A percentile compares a stretch with the other conserved stretches of the same genome.
These are phyloP conservation scores for Komagataella mondaviorum DNA, from an alignment of 805 yeast genomes.

Conservation along the genomic window DNA sequence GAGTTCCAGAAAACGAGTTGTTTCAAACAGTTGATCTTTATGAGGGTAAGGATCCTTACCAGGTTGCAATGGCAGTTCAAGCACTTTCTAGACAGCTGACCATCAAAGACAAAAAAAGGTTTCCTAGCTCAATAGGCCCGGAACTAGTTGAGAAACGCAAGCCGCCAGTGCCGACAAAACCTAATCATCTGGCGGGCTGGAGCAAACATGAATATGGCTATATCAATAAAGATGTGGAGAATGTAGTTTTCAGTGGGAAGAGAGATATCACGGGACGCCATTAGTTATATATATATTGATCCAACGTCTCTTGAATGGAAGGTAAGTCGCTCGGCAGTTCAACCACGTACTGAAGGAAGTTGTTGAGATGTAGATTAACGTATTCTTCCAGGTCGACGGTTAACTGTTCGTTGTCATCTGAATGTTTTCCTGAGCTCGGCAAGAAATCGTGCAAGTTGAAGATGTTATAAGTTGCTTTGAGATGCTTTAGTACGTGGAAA, in stretches of 20 bases:
- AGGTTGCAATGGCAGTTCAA: conserved; percentile 60
- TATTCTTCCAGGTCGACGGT: conserved; percentile 3
- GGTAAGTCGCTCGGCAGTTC: conserved; percentile 4
- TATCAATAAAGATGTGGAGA: conserved; percentile 39
- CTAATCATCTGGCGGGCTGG: conserved; percentile 34
- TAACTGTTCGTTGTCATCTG: background rate
- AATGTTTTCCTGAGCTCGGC: background rate
- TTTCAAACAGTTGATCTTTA: conserved; percentile 70
- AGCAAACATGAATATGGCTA: conserved; percentile 47
- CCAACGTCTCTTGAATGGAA: background rate
- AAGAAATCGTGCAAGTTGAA: background rate
- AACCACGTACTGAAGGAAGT: conserved; percentile 11
- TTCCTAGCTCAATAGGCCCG: conserved; percentile 32
- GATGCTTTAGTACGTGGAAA: conserved; percentile 41
- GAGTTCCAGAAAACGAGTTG: conserved; percentile 70
- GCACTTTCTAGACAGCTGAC: conserved; percentile 52
- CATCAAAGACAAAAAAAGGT: conserved; percentile 8
- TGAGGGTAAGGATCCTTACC: conserved; percentile 65
- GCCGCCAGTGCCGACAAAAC: conserved; percentile 42
- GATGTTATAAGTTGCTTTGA: conserved; percentile 14
- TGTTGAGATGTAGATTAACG: conserved; percentile 12
- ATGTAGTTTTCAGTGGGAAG: conserved; percentile 38
- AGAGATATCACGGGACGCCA: conserved; percentile 24
- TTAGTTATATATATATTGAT: conserved; percentile 2
- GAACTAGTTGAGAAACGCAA: conserved; percentile 32